phyloP scores from a whole-genome alignment of 2,329 filamentous ascomycete species.

The Didymella exigua region DNA sequence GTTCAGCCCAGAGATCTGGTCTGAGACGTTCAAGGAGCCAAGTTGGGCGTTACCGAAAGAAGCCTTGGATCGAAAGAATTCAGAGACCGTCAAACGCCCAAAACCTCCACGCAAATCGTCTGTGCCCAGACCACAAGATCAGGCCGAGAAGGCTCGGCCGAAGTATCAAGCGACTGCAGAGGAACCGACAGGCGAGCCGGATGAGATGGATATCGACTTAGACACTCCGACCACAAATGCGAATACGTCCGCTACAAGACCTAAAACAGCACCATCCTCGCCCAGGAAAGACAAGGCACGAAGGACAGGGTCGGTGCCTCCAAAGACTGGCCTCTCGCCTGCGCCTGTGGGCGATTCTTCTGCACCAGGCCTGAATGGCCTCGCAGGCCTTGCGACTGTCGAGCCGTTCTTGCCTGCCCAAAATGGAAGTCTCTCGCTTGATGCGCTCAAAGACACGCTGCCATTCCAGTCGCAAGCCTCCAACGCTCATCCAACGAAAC shows the following conservation, averaged over 20 bases:
- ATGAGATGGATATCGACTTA: slow-evolving; percentile 58
- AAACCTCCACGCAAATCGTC: slow-evolving; percentile 41
- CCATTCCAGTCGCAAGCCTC: slow-evolving; percentile 64
- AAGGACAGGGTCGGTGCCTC: slow-evolving; percentile 15
- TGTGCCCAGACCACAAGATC: slow-evolving; percentile 39
- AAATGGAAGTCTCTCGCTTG: slow-evolving; percentile 57
- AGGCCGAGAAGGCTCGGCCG: slow-evolving; percentile 33
- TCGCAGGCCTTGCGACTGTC: slow-evolving; percentile 58
- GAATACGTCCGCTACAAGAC: slow-evolving; percentile 13
- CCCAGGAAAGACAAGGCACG: slow-evolving; percentile 6
- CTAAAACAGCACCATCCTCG: slow-evolving; percentile 14
- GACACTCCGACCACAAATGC: slow-evolving; percentile 29
- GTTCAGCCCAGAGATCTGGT: slow-evolving; percentile 52
- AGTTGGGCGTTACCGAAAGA: slow-evolving; percentile 48
- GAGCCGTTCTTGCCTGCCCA: slow-evolving; percentile 56
- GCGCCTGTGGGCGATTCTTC: slow-evolving; percentile 23
- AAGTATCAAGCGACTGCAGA: slow-evolving; percentile 43
- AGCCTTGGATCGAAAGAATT: slow-evolving; percentile 39
- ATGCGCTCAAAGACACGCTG: slow-evolving; percentile 59
- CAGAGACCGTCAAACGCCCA: slow-evolving; percentile 33
- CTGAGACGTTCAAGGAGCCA: slow-evolving; percentile 52
- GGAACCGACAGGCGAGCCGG: slow-evolving; percentile 35
- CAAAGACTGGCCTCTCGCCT: slow-evolving; percentile 19
- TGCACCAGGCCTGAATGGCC: slow-evolving; percentile 47
- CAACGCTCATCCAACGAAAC: slow-evolving; percentile 50